Evolutionary conservation across 441 rosid species (phyloP).

Genomic region (Geranium incanum): DNA sequence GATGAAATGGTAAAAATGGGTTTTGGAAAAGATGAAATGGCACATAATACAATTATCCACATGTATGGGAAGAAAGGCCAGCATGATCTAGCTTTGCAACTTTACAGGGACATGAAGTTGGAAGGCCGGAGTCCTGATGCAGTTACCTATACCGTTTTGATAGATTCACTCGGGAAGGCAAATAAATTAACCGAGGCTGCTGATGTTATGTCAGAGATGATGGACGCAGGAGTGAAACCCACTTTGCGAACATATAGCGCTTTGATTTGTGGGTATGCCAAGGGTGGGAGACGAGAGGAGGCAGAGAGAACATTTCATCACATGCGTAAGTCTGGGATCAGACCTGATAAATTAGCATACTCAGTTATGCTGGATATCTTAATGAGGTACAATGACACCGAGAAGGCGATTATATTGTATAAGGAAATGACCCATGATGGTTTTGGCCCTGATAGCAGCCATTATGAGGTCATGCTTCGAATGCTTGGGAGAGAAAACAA

Average conservation of each 20-base stretch:
- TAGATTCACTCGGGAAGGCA: conserved; percentile 87
- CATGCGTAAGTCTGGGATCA: conserved; percentile 73
- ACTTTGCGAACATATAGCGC: conserved; percentile 84
- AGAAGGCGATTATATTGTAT: conserved; percentile 56
- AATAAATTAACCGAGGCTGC: conserved; percentile 66
- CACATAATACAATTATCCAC: conserved; percentile 83
- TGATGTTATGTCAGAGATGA: conserved; percentile 84
- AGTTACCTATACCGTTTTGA: conserved; percentile 77
- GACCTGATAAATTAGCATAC: conserved; percentile 76
- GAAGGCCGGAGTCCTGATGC: conserved; percentile 74
- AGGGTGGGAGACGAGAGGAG: conserved; percentile 71
- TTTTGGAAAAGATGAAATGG: conserved; percentile 78
- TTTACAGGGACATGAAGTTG: conserved; percentile 72
- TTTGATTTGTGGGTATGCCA: conserved; percentile 89
- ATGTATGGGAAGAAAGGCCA: conserved; percentile 93
- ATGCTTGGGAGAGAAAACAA: conserved; percentile 47
- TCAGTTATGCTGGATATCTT: conserved; percentile 80
- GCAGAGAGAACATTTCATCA: conserved; percentile 70
- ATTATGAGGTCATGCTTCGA: conserved; percentile 51
- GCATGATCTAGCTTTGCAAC: conserved; percentile 58
- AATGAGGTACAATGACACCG: conserved; percentile 50
- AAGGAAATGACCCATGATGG: conserved; percentile 61
- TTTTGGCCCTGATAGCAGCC: conserved; percentile 43
- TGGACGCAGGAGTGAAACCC: conserved; percentile 71
- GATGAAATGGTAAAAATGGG: conserved; percentile 73